phyloP scores from a whole-genome alignment of 1,139 yeast genomes.

The Geotrichum carabidarum region DNA sequence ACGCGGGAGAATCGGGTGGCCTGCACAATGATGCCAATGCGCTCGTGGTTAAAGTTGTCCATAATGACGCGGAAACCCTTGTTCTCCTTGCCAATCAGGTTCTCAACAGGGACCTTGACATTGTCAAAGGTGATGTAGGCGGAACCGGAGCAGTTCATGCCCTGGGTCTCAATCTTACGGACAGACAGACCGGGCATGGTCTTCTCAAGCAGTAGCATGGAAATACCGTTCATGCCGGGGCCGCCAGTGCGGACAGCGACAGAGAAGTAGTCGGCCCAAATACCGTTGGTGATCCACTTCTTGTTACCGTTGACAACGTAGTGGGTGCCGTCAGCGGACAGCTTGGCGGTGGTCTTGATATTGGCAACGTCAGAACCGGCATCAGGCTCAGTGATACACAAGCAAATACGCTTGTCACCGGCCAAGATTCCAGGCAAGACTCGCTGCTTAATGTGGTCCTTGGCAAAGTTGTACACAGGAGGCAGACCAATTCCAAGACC shows the following conservation, averaged over 20 bases:
- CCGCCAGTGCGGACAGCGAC: constrained; percentile 47
- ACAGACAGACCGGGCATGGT: constrained; percentile 40
- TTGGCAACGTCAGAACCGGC: constrained; percentile 46
- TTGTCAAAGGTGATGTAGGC: constrained; percentile 42
- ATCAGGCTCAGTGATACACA: constrained; percentile 43
- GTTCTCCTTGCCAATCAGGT: constrained; percentile 42
- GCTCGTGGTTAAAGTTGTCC: constrained; percentile 45
- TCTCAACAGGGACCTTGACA: constrained; percentile 45
- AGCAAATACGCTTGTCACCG: constrained; percentile 42
- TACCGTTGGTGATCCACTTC: constrained; percentile 46
- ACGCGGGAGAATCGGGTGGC: constrained; percentile 42
- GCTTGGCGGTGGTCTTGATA: constrained; percentile 39
- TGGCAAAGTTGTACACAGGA: constrained; percentile 38
- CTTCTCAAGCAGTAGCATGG: constrained; percentile 40
- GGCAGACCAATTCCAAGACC: constrained; percentile 43
- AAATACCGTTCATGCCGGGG: constrained; percentile 41
- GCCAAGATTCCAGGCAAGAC: constrained; percentile 37
- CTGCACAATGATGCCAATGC: constrained; percentile 41
- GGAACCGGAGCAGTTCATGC: constrained; percentile 41
- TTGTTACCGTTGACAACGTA: constrained; percentile 44
- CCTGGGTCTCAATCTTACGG: constrained; percentile 41
- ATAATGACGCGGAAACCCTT: constrained; percentile 44
- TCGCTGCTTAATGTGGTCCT: constrained; percentile 35
- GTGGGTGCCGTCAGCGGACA: constrained; percentile 40
- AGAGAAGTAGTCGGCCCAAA: constrained; percentile 43